Evolutionary conservation across 2,329 filamentous ascomycete species (phyloP).

Genomic region (Colletotrichum theobromicola): DNA sequence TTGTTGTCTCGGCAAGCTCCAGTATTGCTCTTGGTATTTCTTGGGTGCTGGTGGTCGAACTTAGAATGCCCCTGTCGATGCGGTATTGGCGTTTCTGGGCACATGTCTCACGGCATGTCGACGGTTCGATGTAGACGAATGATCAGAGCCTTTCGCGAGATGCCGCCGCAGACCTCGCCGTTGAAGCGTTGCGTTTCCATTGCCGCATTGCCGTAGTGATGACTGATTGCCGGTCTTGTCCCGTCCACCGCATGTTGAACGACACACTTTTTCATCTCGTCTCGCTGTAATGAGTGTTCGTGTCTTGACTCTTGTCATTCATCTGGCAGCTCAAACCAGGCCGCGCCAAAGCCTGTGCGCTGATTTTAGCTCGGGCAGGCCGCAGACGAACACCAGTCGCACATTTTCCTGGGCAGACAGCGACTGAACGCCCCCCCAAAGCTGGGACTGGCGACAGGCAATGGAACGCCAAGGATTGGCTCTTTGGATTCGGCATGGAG

Average conservation of each 20-base stretch:
- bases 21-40: not conserved
- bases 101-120: conserved; percentile 14
- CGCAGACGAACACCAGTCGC: not conserved
- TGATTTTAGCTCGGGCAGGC: not conserved
- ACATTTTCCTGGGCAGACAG: not conserved
- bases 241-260: not conserved
- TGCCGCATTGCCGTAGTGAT: not conserved
- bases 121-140: not conserved
- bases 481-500: not conserved
- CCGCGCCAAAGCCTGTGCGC: not conserved
- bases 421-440: not conserved
- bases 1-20: conserved; percentile 11
- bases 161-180: not conserved
- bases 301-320: not conserved
- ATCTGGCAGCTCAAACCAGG: not conserved
- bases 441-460: not conserved
- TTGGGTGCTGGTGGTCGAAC: not conserved
- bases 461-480: conserved; percentile 6
- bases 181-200: not conserved
- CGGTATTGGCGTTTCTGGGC: conserved; percentile 13
- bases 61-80: conserved; percentile 13
- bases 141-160: not conserved
- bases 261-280: not conserved
- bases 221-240: not conserved
- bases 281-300: not conserved